Base-by-base conservation (phyloP, 805 yeast genomes). In the Clavispora asparagi region DNA sequence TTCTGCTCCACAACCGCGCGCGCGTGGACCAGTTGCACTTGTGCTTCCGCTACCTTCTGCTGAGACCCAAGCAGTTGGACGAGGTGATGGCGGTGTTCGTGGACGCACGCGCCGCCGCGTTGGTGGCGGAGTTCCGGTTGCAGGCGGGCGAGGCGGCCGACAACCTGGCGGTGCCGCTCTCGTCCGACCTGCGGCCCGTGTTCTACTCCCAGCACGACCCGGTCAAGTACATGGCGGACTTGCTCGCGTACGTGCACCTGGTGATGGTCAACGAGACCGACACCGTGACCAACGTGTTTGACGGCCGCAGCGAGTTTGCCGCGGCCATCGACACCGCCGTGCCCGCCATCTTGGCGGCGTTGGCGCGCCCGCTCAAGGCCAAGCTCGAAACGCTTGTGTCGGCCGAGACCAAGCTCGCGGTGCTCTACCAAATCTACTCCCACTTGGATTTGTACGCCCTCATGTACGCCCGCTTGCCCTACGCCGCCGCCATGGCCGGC, bases 261-360 rank as follows among this genome's bases (percentile, higher is more conserved):
- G 76, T 87, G 5, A 82, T 90, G 28, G 95, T 90, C 4, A 87
- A 88, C 64, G 99, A 94, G 63, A 76, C 82, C 36, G 99, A 94
- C 59, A 73, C 84, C 28, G 74, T 92, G 6, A 74, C 74, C 8
- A 74, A 82, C 16, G 65, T 92, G 42, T 82, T 92, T 49, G 55
- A 30, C 13, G 46, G 43, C n/a, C 40, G 42, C 17, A 45, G 40
- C 17, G 70, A 64, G 31, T 62, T 71, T 38, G 67, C 73, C 19
- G 42, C 55, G 33, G 53, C 62, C 16, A 53, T 62, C 45, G 48
- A 50, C 40, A 61, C 67, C 2, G 69, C 79, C 12, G 74, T 78
- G 5, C 78, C 77, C 44, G 68, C 68, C 40, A 75, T 79, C 14
- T 66, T 87, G 39, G 71, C 72, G 3, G 64, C 82, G 1, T 60